Evolutionary conservation across 345 rosid species (phyloP).

Genomic region (Hibiscus trionum): DNA sequence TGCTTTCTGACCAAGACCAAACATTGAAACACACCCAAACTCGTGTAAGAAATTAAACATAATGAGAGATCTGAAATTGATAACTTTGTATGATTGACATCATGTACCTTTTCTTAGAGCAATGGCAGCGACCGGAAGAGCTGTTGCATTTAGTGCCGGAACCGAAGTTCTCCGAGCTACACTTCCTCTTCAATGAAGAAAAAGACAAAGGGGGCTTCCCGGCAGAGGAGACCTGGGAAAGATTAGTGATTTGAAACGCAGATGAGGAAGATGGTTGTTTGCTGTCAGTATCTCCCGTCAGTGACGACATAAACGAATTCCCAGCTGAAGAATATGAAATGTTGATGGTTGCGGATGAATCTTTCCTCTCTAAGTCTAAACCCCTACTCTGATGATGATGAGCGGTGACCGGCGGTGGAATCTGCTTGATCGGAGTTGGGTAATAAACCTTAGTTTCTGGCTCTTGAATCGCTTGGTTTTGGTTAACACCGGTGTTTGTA

Average conservation of each 20-base stretch:
- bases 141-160: constrained; percentile 48
- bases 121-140: constrained; percentile 77
- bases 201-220: constrained; percentile 59
- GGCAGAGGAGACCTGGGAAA: constrained; percentile 34
- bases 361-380: constrained; percentile 43
- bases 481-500: neutral
- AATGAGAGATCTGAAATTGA: neutral
- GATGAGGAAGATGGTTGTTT: constrained; percentile 41
- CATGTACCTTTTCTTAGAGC: constrained; percentile 82
- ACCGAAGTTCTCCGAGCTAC: constrained; percentile 54
- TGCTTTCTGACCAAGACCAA: constrained; percentile 39
- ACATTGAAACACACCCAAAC: neutral
- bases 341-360: constrained; percentile 49
- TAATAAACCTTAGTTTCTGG: constrained; percentile 30
- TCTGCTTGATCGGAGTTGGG: constrained; percentile 74
- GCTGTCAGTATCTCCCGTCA: constrained; percentile 40
- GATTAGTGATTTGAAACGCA: constrained; percentile 53
- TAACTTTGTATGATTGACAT: neutral
- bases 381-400: constrained; percentile 10
- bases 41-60: neutral
- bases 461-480: constrained; percentile 15
- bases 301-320: constrained; percentile 42
- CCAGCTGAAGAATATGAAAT: constrained; percentile 55
- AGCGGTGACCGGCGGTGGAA: constrained; percentile 25
- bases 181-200: constrained; percentile 64